Conservation (phyloP, 2,329 filamentous ascomycete species). For the Colletotrichum orbiculare region DNA sequence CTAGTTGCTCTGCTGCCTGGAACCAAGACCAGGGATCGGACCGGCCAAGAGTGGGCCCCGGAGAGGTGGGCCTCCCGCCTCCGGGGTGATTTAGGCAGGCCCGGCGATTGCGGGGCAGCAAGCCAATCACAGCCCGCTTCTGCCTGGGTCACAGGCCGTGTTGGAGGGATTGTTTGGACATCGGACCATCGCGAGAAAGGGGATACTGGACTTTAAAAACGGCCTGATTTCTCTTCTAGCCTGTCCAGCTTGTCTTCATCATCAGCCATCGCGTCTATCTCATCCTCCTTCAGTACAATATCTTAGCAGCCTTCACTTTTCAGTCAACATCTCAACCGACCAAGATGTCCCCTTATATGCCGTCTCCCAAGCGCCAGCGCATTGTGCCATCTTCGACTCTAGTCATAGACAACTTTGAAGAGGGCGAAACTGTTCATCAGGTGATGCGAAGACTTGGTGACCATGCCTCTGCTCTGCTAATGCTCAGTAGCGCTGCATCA, state of each 20-base stretch:
- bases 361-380: not conserved
- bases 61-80: not conserved
- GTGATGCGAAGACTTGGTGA: not conserved
- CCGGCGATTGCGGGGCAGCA: not conserved
- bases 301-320: too few species aligned
- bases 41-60: not conserved
- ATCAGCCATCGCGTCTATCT: too few species aligned
- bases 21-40: not conserved
- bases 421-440: constrained; percentile 25
- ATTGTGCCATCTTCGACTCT: not conserved
- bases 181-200: not conserved
- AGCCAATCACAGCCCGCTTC: not conserved
- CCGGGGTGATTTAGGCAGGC: constrained; percentile 16
- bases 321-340: not conserved
- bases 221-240: not conserved
- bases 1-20: constrained; percentile 10
- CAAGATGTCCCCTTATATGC: not conserved
- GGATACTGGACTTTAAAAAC: not conserved
- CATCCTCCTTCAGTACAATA: too few species aligned
- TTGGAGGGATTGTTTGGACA: too few species aligned
- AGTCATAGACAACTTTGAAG: constrained; percentile 11
- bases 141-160: constrained; percentile 2
- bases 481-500: constrained; percentile 20
- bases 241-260: not conserved
- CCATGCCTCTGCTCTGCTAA: not conserved